phyloP scores from a whole-genome alignment of 495 filamentous ascomycete genomes.

The Penicillium waksmanii region DNA sequence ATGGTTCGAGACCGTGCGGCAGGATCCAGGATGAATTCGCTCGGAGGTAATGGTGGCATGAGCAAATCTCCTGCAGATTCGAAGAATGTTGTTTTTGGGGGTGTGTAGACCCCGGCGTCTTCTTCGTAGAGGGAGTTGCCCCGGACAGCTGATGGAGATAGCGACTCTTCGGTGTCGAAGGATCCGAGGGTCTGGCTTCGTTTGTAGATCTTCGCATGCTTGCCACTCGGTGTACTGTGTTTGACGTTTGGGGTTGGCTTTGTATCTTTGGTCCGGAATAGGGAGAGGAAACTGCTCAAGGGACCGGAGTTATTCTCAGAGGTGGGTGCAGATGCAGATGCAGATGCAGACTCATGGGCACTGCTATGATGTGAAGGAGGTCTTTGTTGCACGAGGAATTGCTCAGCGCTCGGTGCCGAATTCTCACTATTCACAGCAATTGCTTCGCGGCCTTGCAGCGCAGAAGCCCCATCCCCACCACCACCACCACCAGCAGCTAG shows the following conservation, averaged over 20 bases:
- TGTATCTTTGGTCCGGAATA: slow-evolving; percentile 53
- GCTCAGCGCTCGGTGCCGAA: slow-evolving; percentile 24
- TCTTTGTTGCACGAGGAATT: slow-evolving; percentile 22
- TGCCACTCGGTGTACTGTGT: slow-evolving; percentile 30
- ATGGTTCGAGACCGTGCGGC: slow-evolving; percentile 85
- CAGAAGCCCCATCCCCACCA: slow-evolving; percentile 17
- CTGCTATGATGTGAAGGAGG: slow-evolving; percentile 10
- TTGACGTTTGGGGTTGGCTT: slow-evolving; percentile 20
- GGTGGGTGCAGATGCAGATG: not conserved
- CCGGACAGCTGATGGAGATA: slow-evolving; percentile 36
- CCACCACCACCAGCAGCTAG: slow-evolving; percentile 36
- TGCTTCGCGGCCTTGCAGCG: slow-evolving; percentile 9
- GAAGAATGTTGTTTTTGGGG: slow-evolving; percentile 91
- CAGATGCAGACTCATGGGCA: slow-evolving; percentile 9
- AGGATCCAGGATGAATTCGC: slow-evolving; percentile 80
- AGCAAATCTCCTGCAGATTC: slow-evolving; percentile 92
- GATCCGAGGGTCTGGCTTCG: slow-evolving; percentile 71
- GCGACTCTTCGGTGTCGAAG: slow-evolving; percentile 39
- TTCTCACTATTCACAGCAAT: slow-evolving; percentile 5
- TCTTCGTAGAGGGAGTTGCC: slow-evolving; percentile 47
- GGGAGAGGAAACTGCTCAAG: slow-evolving; percentile 64
- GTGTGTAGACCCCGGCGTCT: slow-evolving; percentile 59
- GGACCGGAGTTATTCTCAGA: slow-evolving; percentile 35
- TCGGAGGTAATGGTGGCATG: slow-evolving; percentile 82
- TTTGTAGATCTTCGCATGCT: slow-evolving; percentile 73